Evolutionary conservation across 768 basidiomycete species (phyloP), one percentile per base, ranked within the genome.

Genomic region (Gymnopilus dilepis): DNA sequence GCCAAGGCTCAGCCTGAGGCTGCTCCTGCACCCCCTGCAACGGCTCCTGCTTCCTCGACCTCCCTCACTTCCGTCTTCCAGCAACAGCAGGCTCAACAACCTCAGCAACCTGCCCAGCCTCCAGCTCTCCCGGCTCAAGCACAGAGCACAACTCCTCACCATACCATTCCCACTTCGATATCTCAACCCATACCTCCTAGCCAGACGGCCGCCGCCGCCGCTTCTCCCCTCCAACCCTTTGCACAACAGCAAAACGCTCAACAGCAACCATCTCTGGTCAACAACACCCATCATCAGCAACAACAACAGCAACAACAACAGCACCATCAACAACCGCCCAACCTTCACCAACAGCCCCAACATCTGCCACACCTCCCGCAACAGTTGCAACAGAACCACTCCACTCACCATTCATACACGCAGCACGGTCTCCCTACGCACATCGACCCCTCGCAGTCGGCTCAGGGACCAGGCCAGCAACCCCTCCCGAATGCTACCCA

Each of bases 401-500:
- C 62, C 8, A 26, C 71, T 37, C 82, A 81, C 43, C 84, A 82
- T 65, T 82, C 86, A 63, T 90, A 89, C 72, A 75, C 85, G 2
- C 89, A 90, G 58, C 89, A 89, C 63, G 84, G 83, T 22, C 78
- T 92, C 17, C 81, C 84, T 1, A 82, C 85, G 2, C 89, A 90
- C 61, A 82, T 90, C 63, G 89, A 91, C 58, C 82, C 87, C 26
- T 70, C 84, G 9, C 85, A 86, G 64, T 80, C 80, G 51, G 54
- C 66, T 8, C 73, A 73, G 56, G 66, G 75, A 11, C 73, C 73
- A 12, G 67, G 69, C 26, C 73, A 78, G 57, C 81, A 78, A 61
- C 85, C 77, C 48, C 70, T 69, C 17, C 82, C 80, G 52, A 76
- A 69, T 58, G 69, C 75, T n/a, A 71, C 74, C 1, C 82, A 84